Evolutionary conservation across 1,139 yeast genomes (phyloP).

Genomic region (Zygotorulaspora mrakii): DNA sequence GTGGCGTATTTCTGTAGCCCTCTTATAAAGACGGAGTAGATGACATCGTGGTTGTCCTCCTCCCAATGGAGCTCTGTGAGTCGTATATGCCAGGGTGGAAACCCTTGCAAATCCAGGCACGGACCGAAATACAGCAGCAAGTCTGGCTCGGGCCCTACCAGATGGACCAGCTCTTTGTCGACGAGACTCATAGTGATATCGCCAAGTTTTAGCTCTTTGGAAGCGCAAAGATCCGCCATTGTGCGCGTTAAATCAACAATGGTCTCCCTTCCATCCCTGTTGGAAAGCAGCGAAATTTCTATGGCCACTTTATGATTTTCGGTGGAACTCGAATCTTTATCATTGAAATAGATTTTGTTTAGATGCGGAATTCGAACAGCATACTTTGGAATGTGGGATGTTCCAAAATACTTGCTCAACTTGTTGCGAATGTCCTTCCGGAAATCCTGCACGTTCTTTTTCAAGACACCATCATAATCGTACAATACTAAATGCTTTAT

Average conservation of each 20-base stretch:
- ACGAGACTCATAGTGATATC: constrained; percentile 74
- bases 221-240: constrained; percentile 69
- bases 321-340: constrained; percentile 37
- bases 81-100: constrained; percentile 97
- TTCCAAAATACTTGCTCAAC: constrained; percentile 71
- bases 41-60: constrained; percentile 73
- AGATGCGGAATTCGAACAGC: constrained; percentile 60
- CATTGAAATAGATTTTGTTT: constrained; percentile 45
- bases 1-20: constrained; percentile 76
- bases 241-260: constrained; percentile 85
- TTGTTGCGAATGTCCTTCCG: constrained; percentile 57
- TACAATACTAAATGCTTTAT: constrained; percentile 68
- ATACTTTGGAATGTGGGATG: constrained; percentile 60
- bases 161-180: constrained; percentile 67
- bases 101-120: constrained; percentile 79
- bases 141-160: constrained; percentile 91
- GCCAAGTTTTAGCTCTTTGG: constrained; percentile 55
- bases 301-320: constrained; percentile 45
- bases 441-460: constrained; percentile 52
- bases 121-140: constrained; percentile 83
- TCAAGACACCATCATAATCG: constrained; percentile 72
- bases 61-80: constrained; percentile 89
- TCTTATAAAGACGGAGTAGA: constrained; percentile 78
- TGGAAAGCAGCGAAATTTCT: constrained; percentile 62
- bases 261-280: constrained; percentile 84